Base-by-base conservation (phyloP, 495 filamentous ascomycete genomes). In the Beverwykella pulmonaria region DNA sequence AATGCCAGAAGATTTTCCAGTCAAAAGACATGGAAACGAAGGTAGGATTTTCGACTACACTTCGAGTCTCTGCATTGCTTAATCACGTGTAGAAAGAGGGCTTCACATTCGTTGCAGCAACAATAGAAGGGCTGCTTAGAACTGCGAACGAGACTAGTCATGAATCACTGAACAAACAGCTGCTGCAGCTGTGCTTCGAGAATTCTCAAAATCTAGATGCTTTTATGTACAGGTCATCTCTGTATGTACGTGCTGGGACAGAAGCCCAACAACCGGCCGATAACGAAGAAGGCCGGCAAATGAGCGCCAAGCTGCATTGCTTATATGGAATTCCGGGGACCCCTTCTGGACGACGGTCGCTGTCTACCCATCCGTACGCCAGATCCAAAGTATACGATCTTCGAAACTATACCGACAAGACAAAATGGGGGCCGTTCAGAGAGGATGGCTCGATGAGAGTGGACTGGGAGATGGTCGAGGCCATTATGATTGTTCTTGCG, bases 381-480 rank as follows among this genome's bases (percentile, higher is more conserved):
- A 79, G 82, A 54, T 80, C 83, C 54, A 80, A 81, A 63, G 85
- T 89, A 15, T 90, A 89, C 65, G 86, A 90, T 67, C 73, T 90
- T 10, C 76, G 88, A 2, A 79, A 87, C 68, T 87, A 88, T 74
- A 86, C 81, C 0, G 70, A 77, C 4, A 67, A 69, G 5, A 85
- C 76, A 0, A 62, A 79, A 17, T 89, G 87, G 87, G 88, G 87
- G 0, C 87, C 88, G 0, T 90, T 87, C 72, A 63, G 77, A 48
- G 74, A 79, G 41, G 85, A 87, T 69, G 81, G 80, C 1, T 74
- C 70, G 7, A 74, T 77, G 29, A 72, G 70, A 10, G 84, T 88
- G 2, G 87, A 90, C 68, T 90, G 87, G 88, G 87, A 90, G 72
- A 88, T 86, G 77, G 73, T 88, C 22, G 87, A 90, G 67, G 84